Evolutionary conservation across 352 stramenopile species (phyloP).

Genomic region (Globisporangium lucens): DNA sequence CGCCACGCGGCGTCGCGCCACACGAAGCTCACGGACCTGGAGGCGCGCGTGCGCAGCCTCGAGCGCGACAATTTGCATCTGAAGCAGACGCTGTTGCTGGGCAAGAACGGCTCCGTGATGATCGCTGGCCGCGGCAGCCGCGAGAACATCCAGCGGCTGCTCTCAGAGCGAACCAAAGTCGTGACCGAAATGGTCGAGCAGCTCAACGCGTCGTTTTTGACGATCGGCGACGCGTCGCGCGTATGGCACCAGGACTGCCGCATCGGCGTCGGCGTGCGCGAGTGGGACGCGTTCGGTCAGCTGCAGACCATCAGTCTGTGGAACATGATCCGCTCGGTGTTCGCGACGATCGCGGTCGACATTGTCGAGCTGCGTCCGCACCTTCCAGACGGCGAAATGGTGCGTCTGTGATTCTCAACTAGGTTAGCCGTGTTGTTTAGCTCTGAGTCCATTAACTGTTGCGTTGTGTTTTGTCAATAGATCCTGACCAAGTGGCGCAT

Average conservation of each 20-base stretch:
- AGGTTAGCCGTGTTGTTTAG: not conserved
- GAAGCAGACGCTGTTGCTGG: slow-evolving; percentile 70
- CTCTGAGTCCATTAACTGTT: not conserved
- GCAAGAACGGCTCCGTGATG: slow-evolving; percentile 50
- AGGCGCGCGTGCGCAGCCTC: slow-evolving; percentile 60
- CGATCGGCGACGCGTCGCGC: slow-evolving; percentile 55
- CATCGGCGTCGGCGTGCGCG: slow-evolving; percentile 69
- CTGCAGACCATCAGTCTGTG: slow-evolving; percentile 75
- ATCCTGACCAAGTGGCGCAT: slow-evolving; percentile 84
- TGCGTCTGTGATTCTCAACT: slow-evolving; percentile 7
- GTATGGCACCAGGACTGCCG: slow-evolving; percentile 79
- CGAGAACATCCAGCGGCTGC: slow-evolving; percentile 44
- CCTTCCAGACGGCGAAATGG: slow-evolving; percentile 73
- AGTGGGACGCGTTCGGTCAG: slow-evolving; percentile 72
- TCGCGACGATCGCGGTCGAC: slow-evolving; percentile 71
- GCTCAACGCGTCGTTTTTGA: slow-evolving; percentile 66
- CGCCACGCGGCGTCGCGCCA: slow-evolving; percentile 28
- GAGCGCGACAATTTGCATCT: slow-evolving; percentile 77
- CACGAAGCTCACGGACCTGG: slow-evolving; percentile 72
- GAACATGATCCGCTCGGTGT: slow-evolving; percentile 81
- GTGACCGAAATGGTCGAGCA: slow-evolving; percentile 82
- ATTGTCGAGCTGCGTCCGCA: slow-evolving; percentile 78
- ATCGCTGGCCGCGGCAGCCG: slow-evolving; percentile 31
- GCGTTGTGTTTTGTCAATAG: slow-evolving; percentile 14
- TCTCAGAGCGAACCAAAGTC: slow-evolving; percentile 68